A percentile compares a stretch with the other conserved stretches of the same genome.
phyloP scores from a whole-genome alignment of 106 monocot species.

The Apostasia shenzhenica region DNA sequence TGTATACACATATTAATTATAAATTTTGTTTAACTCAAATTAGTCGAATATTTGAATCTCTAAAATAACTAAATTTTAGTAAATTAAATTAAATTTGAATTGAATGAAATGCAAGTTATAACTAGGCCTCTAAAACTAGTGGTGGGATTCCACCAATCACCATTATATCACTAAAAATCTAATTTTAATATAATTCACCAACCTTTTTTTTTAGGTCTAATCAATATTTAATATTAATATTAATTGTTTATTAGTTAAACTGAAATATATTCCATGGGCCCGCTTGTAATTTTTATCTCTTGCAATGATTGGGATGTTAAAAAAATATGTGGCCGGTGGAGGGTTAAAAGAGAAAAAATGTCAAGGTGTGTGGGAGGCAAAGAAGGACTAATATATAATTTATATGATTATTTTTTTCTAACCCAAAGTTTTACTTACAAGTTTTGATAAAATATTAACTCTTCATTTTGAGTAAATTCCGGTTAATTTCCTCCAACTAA shows the following conservation, averaged over 20 bases:
- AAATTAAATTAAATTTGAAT: no score
- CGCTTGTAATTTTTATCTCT: background rate
- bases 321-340: background rate
- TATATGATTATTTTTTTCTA: no score
- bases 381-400: background rate
- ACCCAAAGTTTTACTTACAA: no score
- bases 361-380: background rate
- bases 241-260: background rate
- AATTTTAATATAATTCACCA: constrained; percentile 6
- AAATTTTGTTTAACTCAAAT: no score
- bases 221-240: background rate
- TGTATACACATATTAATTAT: no score
- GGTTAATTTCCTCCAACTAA: no score
- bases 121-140: background rate
- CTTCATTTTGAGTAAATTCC: no score
- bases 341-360: background rate
- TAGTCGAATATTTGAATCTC: no score
- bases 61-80: no score
- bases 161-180: background rate
- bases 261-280: background rate
- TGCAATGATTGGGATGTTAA: background rate
- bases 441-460: no score
- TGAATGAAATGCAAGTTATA: no score
- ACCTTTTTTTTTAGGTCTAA: background rate
- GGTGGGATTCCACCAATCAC: background rate